Evolutionary conservation across 148 eudicot species (phyloP), one percentile per base, ranked within the genome.

Genomic region (Linanthus parryae): DNA sequence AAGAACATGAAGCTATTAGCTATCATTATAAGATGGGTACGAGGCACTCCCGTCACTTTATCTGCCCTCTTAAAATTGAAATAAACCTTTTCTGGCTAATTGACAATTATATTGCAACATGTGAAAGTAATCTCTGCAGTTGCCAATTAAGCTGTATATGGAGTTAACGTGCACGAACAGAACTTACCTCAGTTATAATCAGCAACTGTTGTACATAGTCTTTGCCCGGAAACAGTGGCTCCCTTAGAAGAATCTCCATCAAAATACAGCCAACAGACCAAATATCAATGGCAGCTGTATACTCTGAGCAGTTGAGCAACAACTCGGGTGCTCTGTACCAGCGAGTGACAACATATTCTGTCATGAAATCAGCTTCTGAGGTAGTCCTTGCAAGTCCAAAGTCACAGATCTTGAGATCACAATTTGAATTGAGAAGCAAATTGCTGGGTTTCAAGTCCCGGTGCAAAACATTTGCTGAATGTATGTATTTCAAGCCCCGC

Each of bases 191-290:
- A 26, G 71, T 87, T 65, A 91, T 91, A 40, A 91, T 94, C 49
- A 64, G 77, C 66, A 91, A 62, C 58, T 89, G 97, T 59, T 89
- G 97, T 62, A 82, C 71, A 62, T 89, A 89, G 65, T 89, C 97
- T 70, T 84, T 87, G 23, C 96, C 98, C 19, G 96, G 94, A 63
- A 91, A 91, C 47, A 91, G 70, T 4, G 98, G 84, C 61, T 83
- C 87, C 65, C 90, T 76, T 66, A 56, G 68, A 22, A 91, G 60
- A 29, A 91, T 86, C 72, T 91, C 98, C 98, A 91, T 83, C 74
- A 91, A 73, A 54, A 91, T 91, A 65, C 98, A 91, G 48, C 98
- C 98, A 61, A 91, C 95, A 37, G 98, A 83, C 98, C 98, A 91
- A 50, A 91, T 81, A 71, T 91, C 97, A 54, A 91, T 86, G 8